Base-by-base conservation (phyloP, 2,329 filamentous ascomycete genomes). In the Diaporthe sp. region DNA sequence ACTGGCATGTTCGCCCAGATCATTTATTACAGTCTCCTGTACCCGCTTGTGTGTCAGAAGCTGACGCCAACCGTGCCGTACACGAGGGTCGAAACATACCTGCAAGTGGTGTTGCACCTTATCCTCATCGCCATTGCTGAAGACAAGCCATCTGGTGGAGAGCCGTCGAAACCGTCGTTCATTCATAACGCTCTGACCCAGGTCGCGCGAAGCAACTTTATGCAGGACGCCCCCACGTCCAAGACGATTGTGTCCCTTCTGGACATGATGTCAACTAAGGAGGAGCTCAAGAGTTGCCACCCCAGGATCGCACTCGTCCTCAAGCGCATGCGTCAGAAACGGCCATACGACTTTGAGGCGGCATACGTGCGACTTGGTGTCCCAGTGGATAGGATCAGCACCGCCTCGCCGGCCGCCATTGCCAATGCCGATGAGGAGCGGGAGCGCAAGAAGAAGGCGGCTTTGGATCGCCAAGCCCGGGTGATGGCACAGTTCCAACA, bases 401-500 rank as follows among this genome's bases (percentile, higher is more conserved):
- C 94, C 6, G 92, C 92, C 5, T 97, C 95, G 1, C 95, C 96
- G n/a, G 94, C 94, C 19, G 89, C 87, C 72, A 89, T 87, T 71
- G 88, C 90, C 75, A 86, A 87, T 8, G 91, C 88, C 50, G 92
- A 94, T 74, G 93, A 93, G 77, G 94, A 96, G 80, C 90, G 91
- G 22, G 94, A 96, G 82, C 87, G 91, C 75, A 98, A 96, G 86
- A 99, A 98, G 87, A 94, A 94, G 83, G 94, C 96, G 70, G 97
- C 97, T 0, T 85, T 96, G 53, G 96, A 95, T 78, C 92, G 97
- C 30, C 96, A 98, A 83, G 96, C 96, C 2, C 94, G 92, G 80
- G 95, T 99, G 42, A 98, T 99, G 96, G 97, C 96, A 2, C 95
- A 98, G 81, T 98, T 99, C 84, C 97, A 98, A 82, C 94, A 98